Evolutionary conservation across 176 grass and related monocot genomes (phyloP), one percentile per base, ranked within the genome.

Genomic region (Raddia distichophylla): DNA sequence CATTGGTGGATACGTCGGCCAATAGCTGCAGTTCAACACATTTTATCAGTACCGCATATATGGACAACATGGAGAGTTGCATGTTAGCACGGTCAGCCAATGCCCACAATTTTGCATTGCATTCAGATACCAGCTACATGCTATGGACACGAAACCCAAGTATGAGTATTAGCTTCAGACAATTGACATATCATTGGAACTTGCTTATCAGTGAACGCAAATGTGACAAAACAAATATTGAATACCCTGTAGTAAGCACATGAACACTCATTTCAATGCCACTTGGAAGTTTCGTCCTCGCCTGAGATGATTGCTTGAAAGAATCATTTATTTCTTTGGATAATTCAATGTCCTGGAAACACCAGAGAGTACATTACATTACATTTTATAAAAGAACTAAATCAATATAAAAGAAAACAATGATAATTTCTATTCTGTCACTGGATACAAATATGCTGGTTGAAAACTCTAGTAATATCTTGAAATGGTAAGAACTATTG

Each of bases 301-400:
- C 91, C 83, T 99, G 97, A 47, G 97, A 99, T 82, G 97, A 99
- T 88, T 99, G 97, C 80, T 91, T 96, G 83, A 99, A 99, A 46
- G 97, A 99, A 79, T 99, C 97, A 81, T 99, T 99, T 82, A 99
- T 96, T 95, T 99, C 97, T 93, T 92, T 99, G 34, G 97, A 99
- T 67, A 99, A 87, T 83, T 90, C 97, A 58, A 99, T 92, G 74
- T 99, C 97, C 97, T 99, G 79, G 48, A 59, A 69, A 63, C 59
- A 81, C 3, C 16, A 87, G 40, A 20, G 60, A 62, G 19, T 48
- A 72, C 19, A 85, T 55, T 48, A 72, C 19, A 85, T 55, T 22
- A 49, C 33, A 74, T 64, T 43, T 74, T 59, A 57, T 10, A 86
- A 50, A 59, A 7, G 8, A 17, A 76, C 13, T 19, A 16, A 71